Evolutionary conservation across 2,329 filamentous ascomycete genomes (phyloP).

Genomic region (Cryphonectria naterciae): DNA sequence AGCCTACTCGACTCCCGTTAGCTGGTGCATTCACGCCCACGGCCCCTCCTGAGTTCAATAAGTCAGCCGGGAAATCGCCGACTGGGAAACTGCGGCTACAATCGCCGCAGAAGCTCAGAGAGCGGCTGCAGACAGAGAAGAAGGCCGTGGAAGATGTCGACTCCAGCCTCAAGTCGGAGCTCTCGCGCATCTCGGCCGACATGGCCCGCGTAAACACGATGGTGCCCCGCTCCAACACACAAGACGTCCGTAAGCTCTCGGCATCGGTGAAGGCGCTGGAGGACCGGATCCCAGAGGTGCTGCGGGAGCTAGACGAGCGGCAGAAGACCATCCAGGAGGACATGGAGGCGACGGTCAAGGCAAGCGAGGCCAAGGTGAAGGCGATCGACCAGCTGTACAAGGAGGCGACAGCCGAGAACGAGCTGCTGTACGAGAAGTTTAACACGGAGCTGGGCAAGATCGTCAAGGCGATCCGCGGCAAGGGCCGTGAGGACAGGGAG

Average conservation of each 20-base stretch:
- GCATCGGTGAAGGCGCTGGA: conserved; percentile 69
- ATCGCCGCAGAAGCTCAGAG: conserved; percentile 75
- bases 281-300: conserved; percentile 62
- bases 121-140: conserved; percentile 83
- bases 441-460: conserved; percentile 89
- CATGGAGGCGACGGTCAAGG: conserved; percentile 70
- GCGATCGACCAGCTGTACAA: conserved; percentile 88
- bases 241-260: conserved; percentile 54
- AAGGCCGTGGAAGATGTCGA: conserved; percentile 73
- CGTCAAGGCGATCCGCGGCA: conserved; percentile 72
- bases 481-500: conserved; percentile 76
- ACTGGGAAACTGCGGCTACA: conserved; percentile 67
- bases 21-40: conserved; percentile 35
- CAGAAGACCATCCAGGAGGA: conserved; percentile 70
- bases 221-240: conserved; percentile 41
- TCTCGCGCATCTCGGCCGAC: conserved; percentile 80
- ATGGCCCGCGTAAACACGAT: conserved; percentile 62
- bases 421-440: conserved; percentile 88
- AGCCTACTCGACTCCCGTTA: conserved; percentile 41
- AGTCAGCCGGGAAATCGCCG: conserved; percentile 41
- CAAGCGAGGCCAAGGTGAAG: conserved; percentile 77
- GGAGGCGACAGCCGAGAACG: conserved; percentile 87
- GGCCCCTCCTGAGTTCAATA: conserved; percentile 19
- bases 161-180: conserved; percentile 70
- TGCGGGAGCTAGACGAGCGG: conserved; percentile 62